A percentile compares a stretch with the other conserved stretches of the same genome.
Conservation (phyloP, 164 flowering plant species). For the Berberis thunbergii region DNA sequence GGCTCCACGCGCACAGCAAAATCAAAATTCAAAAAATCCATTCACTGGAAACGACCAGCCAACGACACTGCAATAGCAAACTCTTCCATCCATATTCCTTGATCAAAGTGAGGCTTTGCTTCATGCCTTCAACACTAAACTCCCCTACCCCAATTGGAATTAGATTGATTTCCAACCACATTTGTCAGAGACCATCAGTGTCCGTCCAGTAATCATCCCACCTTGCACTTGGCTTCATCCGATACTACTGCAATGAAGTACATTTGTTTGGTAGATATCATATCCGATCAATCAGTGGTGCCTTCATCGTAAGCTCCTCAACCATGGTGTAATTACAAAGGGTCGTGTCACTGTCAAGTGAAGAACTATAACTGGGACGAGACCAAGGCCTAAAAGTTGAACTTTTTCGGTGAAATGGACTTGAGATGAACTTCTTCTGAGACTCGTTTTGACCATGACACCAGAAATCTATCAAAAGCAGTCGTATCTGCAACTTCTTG, state of each 20-base stretch:
- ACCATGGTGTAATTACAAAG: conserved; percentile 18
- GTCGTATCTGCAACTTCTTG: conserved; percentile 47
- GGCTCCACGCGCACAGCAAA: conserved; percentile 1
- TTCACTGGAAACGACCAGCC: conserved; percentile 4
- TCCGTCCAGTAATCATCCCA: conserved; percentile 11
- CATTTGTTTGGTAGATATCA: conserved; percentile 5
- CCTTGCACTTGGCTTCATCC: background rate
- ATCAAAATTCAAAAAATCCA: conserved; percentile 3
- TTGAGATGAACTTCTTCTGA: conserved; percentile 14
- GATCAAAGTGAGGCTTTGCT: background rate
- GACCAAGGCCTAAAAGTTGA: conserved; percentile 23
- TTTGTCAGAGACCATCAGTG: conserved; percentile 1
- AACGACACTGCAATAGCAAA: background rate
- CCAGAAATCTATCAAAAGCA: conserved; percentile 22
- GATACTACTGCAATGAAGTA: conserved; percentile 2
- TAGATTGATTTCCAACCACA: conserved; percentile 4
- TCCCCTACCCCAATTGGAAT: conserved; percentile 7
- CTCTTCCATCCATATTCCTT: background rate
- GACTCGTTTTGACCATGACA: conserved; percentile 33
- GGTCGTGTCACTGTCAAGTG: conserved; percentile 27
- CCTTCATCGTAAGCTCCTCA: conserved; percentile 1
- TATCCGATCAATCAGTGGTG: background rate
- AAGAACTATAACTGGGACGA: conserved; percentile 31
- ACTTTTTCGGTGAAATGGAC: conserved; percentile 35
- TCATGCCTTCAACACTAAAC: background rate